Evolutionary conservation across 1,284 basidiomycete species (phyloP).

Genomic region (Omphalotus olearius): DNA sequence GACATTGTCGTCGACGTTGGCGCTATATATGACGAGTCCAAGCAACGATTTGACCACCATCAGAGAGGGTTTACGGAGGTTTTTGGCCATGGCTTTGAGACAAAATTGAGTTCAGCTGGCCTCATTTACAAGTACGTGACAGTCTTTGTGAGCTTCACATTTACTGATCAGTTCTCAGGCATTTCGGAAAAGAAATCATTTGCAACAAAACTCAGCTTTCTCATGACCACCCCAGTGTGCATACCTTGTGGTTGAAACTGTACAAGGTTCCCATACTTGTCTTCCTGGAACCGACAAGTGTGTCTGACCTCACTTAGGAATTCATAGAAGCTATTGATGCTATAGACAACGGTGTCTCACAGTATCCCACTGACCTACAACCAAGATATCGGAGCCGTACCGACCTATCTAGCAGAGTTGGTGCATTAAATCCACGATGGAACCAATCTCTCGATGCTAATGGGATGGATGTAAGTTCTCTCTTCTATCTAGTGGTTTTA

Average conservation of each 20-base stretch:
- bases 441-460: constrained; percentile 67
- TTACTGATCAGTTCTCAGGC: constrained; percentile 42
- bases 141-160: constrained; percentile 9
- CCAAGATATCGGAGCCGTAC: constrained; percentile 75
- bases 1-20: constrained; percentile 99
- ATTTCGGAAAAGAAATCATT: constrained; percentile 91
- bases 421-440: constrained; percentile 87
- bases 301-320: constrained; percentile 45
- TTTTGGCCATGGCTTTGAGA: constrained; percentile 82
- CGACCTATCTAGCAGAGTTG: constrained; percentile 80
- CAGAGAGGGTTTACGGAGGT: constrained; percentile 91
- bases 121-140: constrained; percentile 84
- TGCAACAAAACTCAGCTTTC: constrained; percentile 55
- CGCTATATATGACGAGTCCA: constrained; percentile 81
- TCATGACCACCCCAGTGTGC: constrained; percentile 58
- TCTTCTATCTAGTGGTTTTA: background rate
- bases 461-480: constrained; percentile 64
- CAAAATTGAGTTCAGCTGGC: constrained; percentile 92
- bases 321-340: constrained; percentile 95
- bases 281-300: background rate
- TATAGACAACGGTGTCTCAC: constrained; percentile 92
- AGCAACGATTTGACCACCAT: constrained; percentile 91
- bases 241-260: constrained; percentile 82
- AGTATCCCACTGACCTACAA: constrained; percentile 60
- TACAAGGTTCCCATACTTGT: constrained; percentile 55